These are phyloP conservation scores for Colletotrichum brevisporum DNA, from an alignment of 2,329 filamentous ascomycete species.

Conservation along the genomic window DNA sequence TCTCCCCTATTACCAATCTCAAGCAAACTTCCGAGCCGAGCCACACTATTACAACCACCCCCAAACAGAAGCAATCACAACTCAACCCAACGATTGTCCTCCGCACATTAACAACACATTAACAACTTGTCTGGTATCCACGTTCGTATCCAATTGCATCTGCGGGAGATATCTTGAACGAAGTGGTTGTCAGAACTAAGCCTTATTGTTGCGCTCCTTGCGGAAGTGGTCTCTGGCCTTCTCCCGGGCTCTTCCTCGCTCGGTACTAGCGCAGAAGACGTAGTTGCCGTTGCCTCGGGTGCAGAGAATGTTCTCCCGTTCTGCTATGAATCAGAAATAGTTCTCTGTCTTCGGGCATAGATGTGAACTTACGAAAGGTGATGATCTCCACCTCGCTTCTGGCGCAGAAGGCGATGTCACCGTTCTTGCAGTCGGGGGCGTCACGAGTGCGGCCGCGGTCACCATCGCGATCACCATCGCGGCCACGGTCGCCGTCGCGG, in stretches of 20 bases:
- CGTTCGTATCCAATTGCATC: not conserved
- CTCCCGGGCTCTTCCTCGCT: constrained; percentile 28
- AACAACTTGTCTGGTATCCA: no score
- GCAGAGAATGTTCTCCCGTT: constrained; percentile 25
- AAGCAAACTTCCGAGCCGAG: no score
- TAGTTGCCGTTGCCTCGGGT: constrained; percentile 25
- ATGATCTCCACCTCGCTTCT: constrained; percentile 22
- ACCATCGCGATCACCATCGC: constrained; percentile 12
- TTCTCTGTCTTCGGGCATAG: not conserved
- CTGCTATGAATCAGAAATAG: constrained; percentile 8
- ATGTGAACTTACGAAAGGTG: constrained; percentile 24
- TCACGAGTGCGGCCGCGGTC: constrained; percentile 19
- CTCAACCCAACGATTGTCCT: no score
- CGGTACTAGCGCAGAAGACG: constrained; percentile 31
- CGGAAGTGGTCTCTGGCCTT: constrained; percentile 36
- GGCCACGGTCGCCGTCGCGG: constrained; percentile 9
- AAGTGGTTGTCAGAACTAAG: not conserved
- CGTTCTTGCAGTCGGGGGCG: constrained; percentile 28
- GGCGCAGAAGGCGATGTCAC: constrained; percentile 34
- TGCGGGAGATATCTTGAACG: not conserved
- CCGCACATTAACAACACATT: no score
- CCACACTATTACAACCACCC: no score
- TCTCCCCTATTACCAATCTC: no score
- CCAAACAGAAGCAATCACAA: no score
- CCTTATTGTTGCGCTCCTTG: not conserved